Conservation (phyloP, 2,329 filamentous ascomycete genomes). For the Emericellopsis atlantica region DNA sequence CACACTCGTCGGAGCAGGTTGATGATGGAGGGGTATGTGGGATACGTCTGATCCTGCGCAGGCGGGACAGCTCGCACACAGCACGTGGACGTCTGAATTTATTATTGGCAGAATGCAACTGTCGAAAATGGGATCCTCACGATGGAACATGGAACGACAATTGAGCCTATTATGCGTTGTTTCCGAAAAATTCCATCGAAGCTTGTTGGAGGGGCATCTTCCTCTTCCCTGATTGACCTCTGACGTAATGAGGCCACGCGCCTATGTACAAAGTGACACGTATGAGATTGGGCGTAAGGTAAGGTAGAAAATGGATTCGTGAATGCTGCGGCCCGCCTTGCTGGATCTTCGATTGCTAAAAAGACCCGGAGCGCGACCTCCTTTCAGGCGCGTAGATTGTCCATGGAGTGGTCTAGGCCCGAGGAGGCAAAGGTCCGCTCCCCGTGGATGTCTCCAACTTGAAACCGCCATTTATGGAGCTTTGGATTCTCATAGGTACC, state of each 20-base stretch:
- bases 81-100: background rate
- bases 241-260: constrained; percentile 1
- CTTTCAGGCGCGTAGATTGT: too few species aligned
- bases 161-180: background rate
- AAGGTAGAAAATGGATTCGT: too few species aligned
- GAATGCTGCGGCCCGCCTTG: too few species aligned
- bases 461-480: too few species aligned
- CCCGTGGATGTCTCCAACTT: too few species aligned
- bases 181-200: background rate
- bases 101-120: background rate
- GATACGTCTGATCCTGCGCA: background rate
- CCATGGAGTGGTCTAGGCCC: too few species aligned
- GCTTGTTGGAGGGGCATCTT: background rate
- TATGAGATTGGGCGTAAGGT: too few species aligned
- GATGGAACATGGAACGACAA: background rate
- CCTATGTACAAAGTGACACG: too few species aligned
- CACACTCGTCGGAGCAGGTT: background rate
- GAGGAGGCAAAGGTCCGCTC: too few species aligned
- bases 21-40: background rate
- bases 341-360: too few species aligned
- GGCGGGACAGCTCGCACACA: background rate
- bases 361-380: too few species aligned
- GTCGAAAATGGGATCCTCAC: background rate
- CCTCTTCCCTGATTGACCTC: background rate
- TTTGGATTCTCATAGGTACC: too few species aligned